A percentile compares a stretch with the other conserved stretches of the same genome.
Conservation (phyloP, 164 flowering plant species). For the Piper longum region DNA sequence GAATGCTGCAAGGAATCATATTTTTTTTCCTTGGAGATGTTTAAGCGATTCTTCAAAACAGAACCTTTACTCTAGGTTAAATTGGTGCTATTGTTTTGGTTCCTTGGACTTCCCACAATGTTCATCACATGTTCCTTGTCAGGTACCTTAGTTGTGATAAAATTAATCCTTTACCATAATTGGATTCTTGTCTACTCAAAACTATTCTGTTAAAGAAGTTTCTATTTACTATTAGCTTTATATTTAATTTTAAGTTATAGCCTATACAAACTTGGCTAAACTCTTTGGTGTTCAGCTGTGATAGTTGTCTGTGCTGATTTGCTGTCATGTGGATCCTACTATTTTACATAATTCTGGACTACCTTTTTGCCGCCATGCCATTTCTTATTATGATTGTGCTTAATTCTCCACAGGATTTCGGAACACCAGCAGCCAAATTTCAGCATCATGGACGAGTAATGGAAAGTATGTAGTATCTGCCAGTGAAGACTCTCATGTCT, state of each 20-base stretch:
- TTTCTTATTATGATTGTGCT: neutral
- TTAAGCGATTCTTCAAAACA: no score
- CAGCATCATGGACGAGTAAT: constrained; percentile 68
- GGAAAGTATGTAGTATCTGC: constrained; percentile 86
- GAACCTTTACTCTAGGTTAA: no score
- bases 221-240: neutral
- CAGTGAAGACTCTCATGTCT: constrained; percentile 91
- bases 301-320: neutral
- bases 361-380: neutral
- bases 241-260: no score
- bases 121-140: neutral
- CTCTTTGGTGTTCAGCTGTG: neutral
- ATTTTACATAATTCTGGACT: neutral
- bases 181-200: no score
- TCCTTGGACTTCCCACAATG: no score
- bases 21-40: no score
- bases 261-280: neutral
- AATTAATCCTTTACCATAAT: no score
- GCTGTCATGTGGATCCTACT: neutral
- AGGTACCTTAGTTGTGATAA: neutral
- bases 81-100: no score
- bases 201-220: neutral
- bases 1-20: no score
- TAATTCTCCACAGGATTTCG: constrained; percentile 52
- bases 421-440: constrained; percentile 84